These are phyloP conservation scores for Trichoderma lentiforme DNA, from an alignment of 2,329 filamentous ascomycete species.

Conservation along the genomic window DNA sequence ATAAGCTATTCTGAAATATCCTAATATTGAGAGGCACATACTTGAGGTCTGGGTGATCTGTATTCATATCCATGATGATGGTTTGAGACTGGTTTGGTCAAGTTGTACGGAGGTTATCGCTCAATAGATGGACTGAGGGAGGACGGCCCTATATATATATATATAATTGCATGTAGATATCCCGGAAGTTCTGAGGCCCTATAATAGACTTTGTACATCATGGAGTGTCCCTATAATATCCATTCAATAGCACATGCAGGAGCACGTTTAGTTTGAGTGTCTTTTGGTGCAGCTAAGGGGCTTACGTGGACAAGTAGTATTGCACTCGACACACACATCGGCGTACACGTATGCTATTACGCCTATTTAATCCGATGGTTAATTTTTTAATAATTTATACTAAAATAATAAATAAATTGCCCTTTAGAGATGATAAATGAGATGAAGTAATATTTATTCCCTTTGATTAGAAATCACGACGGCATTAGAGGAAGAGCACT, in stretches of 20 bases:
- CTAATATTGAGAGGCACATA: background rate
- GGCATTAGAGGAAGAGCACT: background rate
- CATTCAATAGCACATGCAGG: background rate
- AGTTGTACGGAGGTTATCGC: background rate
- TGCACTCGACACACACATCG: background rate
- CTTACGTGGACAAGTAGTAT: background rate
- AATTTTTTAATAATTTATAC: background rate
- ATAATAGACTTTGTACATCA: background rate
- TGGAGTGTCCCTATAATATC: background rate
- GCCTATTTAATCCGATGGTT: background rate
- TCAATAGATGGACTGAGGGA: background rate
- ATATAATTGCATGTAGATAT: background rate
- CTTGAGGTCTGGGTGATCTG: background rate
- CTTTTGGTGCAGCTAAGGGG: background rate
- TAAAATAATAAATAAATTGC: background rate
- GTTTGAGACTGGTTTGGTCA: background rate
- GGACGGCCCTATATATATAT: background rate
- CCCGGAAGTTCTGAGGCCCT: background rate
- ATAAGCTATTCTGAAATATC: background rate
- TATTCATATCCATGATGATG: background rate
- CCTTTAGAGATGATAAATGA: background rate
- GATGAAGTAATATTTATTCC: background rate
- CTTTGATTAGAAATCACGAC: background rate
- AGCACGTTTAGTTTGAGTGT: background rate
- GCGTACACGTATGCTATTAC: background rate